Conservation (phyloP, 306 rosid genomes). For the Vigna reflexopilosa region DNA sequence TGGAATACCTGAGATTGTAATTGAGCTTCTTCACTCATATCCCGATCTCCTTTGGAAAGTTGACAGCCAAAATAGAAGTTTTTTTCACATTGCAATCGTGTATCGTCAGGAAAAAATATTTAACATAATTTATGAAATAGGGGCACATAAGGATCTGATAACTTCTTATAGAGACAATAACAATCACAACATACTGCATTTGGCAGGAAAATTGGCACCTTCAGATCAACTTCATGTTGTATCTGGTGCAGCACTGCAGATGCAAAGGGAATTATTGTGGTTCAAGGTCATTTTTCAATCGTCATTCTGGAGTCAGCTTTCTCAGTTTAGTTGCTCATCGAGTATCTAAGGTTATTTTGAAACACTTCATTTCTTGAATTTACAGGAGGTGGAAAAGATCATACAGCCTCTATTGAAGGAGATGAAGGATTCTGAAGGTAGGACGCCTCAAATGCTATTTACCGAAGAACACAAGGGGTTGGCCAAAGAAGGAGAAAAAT, state of each 20-base stretch:
- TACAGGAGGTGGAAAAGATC: conserved; percentile 25
- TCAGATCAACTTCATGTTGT: conserved; percentile 32
- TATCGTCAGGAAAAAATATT: conserved; percentile 31
- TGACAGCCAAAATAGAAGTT: conserved; percentile 29
- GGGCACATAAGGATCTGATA: conserved; percentile 37
- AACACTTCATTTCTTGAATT: background rate
- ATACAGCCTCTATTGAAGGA: conserved; percentile 29
- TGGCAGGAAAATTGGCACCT: conserved; percentile 37
- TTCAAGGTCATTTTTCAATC: conserved; percentile 29
- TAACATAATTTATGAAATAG: conserved; percentile 30
- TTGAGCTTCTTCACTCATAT: conserved; percentile 21
- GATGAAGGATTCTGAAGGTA: conserved; percentile 27
- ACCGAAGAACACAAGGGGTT: conserved; percentile 25
- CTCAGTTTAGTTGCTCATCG: background rate
- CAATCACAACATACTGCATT: conserved; percentile 35
- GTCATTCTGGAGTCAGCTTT: background rate
- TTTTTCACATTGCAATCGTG: conserved; percentile 32
- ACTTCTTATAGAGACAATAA: conserved; percentile 28
- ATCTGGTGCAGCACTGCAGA: conserved; percentile 31
- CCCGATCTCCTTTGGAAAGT: conserved; percentile 32
- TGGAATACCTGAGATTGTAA: conserved; percentile 35
- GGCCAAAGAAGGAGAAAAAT: conserved; percentile 39
- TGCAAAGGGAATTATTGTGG: conserved; percentile 37
- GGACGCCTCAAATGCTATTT: conserved; percentile 30
- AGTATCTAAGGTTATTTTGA: background rate